Conservation (phyloP, 441 rosid genomes). For the Pelargonium cotyledonis region DNA sequence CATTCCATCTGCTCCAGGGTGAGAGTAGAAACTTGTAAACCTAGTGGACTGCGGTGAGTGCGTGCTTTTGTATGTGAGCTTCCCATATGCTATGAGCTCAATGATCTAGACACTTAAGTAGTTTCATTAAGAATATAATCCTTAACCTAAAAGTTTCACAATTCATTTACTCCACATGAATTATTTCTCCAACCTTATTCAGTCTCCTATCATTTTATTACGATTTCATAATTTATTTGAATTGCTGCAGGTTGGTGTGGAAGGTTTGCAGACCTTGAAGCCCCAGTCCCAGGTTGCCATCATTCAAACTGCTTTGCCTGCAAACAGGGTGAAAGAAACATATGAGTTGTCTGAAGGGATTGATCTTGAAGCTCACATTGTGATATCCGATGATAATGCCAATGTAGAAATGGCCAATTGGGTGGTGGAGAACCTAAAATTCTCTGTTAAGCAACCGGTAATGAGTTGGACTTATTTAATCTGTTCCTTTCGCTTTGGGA, state of each 20-base stretch:
- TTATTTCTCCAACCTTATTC: neutral
- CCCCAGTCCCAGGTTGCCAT: constrained; percentile 46
- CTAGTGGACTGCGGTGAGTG: neutral
- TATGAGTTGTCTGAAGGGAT: constrained; percentile 52
- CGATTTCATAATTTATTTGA: neutral
- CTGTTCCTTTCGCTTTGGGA: neutral
- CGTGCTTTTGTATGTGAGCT: neutral
- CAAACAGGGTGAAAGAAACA: constrained; percentile 54
- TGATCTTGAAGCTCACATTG: constrained; percentile 64
- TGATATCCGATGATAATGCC: constrained; percentile 41
- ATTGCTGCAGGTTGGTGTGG: constrained; percentile 60
- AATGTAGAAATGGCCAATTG: constrained; percentile 53
- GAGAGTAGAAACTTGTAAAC: constrained; percentile 4
- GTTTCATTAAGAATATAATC: neutral
- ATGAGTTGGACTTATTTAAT: constrained; percentile 21
- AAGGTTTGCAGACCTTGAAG: constrained; percentile 75
- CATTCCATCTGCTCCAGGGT: constrained; percentile 8
- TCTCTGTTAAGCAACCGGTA: constrained; percentile 87
- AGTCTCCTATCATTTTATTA: neutral
- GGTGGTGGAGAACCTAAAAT: constrained; percentile 73
- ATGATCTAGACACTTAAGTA: neutral
- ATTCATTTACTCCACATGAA: neutral
- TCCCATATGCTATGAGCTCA: neutral
- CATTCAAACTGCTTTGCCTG: constrained; percentile 22
- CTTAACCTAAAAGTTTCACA: neutral